These are phyloP conservation scores for Jatropha multifida DNA, from an alignment of 441 rosid genomes.

Conservation along the genomic window DNA sequence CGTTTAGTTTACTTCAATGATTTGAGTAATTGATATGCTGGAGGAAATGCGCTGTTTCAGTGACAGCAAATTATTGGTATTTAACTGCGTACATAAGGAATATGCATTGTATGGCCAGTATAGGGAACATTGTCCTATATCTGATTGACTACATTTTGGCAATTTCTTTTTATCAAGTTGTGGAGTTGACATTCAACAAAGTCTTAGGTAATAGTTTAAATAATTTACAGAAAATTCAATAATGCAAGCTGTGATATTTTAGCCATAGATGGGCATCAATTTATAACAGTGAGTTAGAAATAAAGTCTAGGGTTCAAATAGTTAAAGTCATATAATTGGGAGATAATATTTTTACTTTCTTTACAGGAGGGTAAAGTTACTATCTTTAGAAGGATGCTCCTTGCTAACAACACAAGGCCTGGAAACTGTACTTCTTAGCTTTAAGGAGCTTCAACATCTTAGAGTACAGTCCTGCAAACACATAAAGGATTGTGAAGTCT, in stretches of 20 bases:
- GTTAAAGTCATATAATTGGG: neutral
- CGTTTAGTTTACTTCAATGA: neutral
- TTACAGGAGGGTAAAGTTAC: slow-evolving; percentile 60
- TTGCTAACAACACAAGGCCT: slow-evolving; percentile 69
- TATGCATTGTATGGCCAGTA: neutral
- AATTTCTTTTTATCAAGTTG: neutral
- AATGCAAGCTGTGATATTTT: neutral
- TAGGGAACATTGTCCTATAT: neutral
- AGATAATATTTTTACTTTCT: slow-evolving; percentile 10
- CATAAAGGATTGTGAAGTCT: slow-evolving; percentile 61
- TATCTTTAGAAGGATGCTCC: slow-evolving; percentile 75
- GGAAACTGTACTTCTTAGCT: slow-evolving; percentile 58
- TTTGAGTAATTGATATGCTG: slow-evolving; percentile 8
- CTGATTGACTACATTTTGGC: neutral
- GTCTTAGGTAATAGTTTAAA: neutral
- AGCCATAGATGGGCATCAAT: neutral
- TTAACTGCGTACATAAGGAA: neutral
- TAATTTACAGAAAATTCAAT: neutral
- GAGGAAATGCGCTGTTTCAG: neutral
- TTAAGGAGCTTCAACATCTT: slow-evolving; percentile 66
- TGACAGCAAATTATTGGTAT: neutral
- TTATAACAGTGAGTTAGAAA: neutral
- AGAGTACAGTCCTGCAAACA: slow-evolving; percentile 65
- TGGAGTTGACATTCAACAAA: neutral
- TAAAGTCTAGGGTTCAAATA: neutral